These are phyloP conservation scores for Sanghuangporus weigelae DNA, from an alignment of 1,284 basidiomycete genomes.

Conservation along the genomic window DNA sequence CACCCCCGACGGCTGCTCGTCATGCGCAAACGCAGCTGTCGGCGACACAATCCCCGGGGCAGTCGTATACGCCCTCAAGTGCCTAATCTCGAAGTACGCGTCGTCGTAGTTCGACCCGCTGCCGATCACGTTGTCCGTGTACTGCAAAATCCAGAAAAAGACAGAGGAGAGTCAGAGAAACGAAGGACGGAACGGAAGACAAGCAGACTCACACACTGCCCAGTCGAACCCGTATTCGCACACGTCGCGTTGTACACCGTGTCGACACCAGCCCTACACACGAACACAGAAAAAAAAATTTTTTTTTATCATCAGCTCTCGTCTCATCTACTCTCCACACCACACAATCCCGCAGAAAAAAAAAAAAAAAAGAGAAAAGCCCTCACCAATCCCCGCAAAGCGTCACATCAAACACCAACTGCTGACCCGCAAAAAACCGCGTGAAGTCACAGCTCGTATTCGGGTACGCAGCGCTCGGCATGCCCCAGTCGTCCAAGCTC, in stretches of 20 bases:
- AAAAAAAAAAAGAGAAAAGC: not conserved
- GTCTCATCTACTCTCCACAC: too few relatives aligned
- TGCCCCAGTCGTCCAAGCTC: conserved; percentile 47
- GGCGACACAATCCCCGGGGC: conserved; percentile 1
- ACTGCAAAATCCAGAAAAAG: conserved; percentile 3
- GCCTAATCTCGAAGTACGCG: conserved; percentile 47
- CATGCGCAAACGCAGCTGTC: conserved; percentile 8
- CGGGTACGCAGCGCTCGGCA: conserved; percentile 48
- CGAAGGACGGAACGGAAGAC: not conserved
- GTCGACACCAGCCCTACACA: conserved; percentile 19
- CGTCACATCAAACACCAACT: conserved; percentile 51
- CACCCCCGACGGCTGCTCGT: not conserved
- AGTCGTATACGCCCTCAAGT: conserved; percentile 41
- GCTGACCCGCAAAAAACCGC: conserved; percentile 46
- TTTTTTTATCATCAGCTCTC: too few relatives aligned
- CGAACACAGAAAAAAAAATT: not conserved
- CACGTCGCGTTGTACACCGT: conserved; percentile 20
- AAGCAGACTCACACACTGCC: conserved; percentile 18
- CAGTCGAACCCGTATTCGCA: conserved; percentile 18
- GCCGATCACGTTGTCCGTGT: conserved; percentile 24
- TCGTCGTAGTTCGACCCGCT: conserved; percentile 25
- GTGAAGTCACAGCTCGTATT: conserved; percentile 40
- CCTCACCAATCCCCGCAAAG: conserved; percentile 51
- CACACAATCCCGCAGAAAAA: too few relatives aligned
- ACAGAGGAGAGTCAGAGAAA: not conserved